phyloP scores from a whole-genome alignment of 495 filamentous ascomycete species.

The Astrocystis sublimbata region DNA sequence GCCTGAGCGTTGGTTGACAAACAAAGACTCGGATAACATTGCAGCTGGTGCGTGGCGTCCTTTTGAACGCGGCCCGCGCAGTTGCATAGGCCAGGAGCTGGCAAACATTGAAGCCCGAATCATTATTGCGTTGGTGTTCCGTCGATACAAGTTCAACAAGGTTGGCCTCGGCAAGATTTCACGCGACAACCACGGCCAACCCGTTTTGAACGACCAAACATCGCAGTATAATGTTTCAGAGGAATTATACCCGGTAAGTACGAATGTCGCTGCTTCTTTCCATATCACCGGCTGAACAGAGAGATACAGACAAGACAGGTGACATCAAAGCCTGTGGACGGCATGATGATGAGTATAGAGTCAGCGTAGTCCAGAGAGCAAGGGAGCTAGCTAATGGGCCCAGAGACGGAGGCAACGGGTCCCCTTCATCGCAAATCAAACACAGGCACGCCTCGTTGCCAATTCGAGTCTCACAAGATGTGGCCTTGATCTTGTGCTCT shows the following conservation, averaged over 20 bases:
- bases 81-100: slow-evolving; percentile 59
- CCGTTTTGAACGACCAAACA: neutral
- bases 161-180: slow-evolving; percentile 43
- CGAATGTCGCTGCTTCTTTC: slow-evolving; percentile 4
- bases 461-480: no score
- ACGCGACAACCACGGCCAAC: slow-evolving; percentile 37
- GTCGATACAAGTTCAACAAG: slow-evolving; percentile 47
- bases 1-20: slow-evolving; percentile 59
- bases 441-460: neutral
- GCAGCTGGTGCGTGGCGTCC: slow-evolving; percentile 48
- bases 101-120: slow-evolving; percentile 44
- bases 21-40: slow-evolving; percentile 28
- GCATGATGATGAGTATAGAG: slow-evolving; percentile 35
- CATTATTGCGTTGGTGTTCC: slow-evolving; percentile 37
- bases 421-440: neutral
- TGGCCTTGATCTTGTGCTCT: no score
- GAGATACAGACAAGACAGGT: slow-evolving; percentile 28
- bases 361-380: neutral
- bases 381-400: neutral
- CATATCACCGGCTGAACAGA: neutral
- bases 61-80: slow-evolving; percentile 34
- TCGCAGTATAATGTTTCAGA: slow-evolving; percentile 37
- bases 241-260: slow-evolving; percentile 47
- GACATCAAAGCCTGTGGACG: slow-evolving; percentile 36
- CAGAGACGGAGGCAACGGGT: neutral